phyloP scores from a whole-genome alignment of 2,329 filamentous ascomycete genomes.

The Fusarium sp. region DNA sequence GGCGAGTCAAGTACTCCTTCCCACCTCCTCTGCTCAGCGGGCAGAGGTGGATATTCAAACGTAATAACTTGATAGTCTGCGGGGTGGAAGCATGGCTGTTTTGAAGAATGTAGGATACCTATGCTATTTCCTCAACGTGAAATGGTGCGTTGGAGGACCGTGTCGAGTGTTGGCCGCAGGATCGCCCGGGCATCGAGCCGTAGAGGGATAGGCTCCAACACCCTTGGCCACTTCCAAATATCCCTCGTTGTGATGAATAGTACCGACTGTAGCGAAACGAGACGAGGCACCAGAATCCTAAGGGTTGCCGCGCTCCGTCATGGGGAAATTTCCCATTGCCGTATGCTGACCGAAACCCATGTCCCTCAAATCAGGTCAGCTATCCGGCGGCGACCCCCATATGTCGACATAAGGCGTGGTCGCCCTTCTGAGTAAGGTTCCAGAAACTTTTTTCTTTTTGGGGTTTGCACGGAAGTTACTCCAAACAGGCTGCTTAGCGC shows the following conservation, averaged over 20 bases:
- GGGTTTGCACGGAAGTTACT: not conserved
- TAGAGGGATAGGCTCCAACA: conserved; percentile 7
- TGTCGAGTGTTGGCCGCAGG: conserved; percentile 2
- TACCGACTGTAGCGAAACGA: not conserved
- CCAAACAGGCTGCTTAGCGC: not conserved
- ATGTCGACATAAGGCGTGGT: conserved; percentile 8
- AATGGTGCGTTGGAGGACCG: conserved; percentile 3
- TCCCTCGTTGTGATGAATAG: conserved; percentile 13
- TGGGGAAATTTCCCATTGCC: not conserved
- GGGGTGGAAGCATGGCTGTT: conserved; percentile 10
- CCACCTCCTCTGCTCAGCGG: conserved; percentile 27
- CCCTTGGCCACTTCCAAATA: conserved; percentile 1
- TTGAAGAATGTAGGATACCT: conserved; percentile 3
- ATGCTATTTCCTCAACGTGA: conserved; percentile 9
- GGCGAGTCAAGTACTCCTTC: conserved; percentile 4
- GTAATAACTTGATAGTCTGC: conserved; percentile 32
- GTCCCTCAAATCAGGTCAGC: not conserved
- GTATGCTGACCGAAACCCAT: not conserved
- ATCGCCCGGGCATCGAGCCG: conserved; percentile 12
- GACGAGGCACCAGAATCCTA: not conserved
- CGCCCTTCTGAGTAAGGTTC: conserved; percentile 18
- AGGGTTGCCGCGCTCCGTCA: not conserved
- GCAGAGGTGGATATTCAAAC: conserved; percentile 33
- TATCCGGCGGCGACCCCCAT: not conserved
- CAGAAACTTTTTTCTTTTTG: conserved; percentile 18